Base-by-base conservation (phyloP, 2,329 filamentous ascomycete genomes). In the Fusarium mangiferae region DNA sequence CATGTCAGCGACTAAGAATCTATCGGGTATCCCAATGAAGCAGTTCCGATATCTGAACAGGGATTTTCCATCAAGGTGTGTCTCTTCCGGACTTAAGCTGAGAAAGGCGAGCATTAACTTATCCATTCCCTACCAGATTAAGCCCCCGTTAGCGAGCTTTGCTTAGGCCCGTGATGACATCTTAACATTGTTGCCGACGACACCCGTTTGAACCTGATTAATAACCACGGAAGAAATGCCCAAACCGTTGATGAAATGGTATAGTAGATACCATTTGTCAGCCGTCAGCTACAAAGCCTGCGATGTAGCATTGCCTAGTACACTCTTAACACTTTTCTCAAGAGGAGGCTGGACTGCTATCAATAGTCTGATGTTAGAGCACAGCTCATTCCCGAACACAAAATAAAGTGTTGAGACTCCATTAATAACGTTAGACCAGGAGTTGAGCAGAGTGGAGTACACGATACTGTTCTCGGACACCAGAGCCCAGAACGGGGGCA, bases 11-110 rank as follows among this genome's bases (percentile, higher is more conserved):
- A 75, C 64, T 41, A 45, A 54, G 68, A 64, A 68, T 61, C 36
- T 45, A 64, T 58, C 77, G 77, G 77, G 66, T 77, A 71, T 65
- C 77, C 77, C 35, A 74, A 78, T 76, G 66, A 73, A 78, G 77
- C 59, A 78, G 66, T 78, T 64, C 77, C 77, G 77, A 76, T 62
- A 14, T 24, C 59, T 46, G 61, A 56, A 67, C 74, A 78, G 69
- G 77, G 77, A 62, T 78, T 73, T 62, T 39, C 70, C 49, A 77
- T 62, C 72, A 72, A 75, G 67, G 69, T 66, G 63, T 74, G 58
- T 59, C 60, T 70, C 57, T 72, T 54, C 66, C 62, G 64, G 68
- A 74, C 68, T 62, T 66, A 72, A 69, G 67, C 66, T 76, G 62
- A 74, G 72, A 69, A 64, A 36, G 69, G 70, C 58, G 70, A 75